These are phyloP conservation scores for Sclerotinia spermophila DNA, from an alignment of 2,329 filamentous ascomycete species.

Conservation along the genomic window DNA sequence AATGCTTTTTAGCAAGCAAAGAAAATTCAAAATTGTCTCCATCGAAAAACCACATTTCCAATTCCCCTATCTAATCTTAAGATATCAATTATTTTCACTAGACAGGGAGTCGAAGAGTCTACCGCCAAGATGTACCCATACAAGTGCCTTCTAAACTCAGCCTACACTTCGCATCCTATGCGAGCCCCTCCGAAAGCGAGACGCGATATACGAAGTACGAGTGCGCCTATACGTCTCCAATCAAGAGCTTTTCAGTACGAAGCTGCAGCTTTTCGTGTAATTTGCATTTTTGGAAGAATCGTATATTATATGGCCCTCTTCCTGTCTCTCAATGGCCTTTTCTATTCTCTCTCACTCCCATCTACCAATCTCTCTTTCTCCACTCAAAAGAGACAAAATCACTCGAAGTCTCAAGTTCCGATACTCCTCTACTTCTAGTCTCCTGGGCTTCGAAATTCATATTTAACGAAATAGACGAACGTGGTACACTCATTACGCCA, in stretches of 20 bases:
- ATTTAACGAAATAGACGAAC: neutral
- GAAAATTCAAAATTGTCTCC: neutral
- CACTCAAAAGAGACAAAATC: neutral
- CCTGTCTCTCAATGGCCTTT: neutral
- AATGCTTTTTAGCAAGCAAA: neutral
- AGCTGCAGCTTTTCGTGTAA: neutral
- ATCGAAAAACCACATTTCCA: neutral
- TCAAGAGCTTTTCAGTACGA: neutral
- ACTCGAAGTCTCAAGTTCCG: neutral
- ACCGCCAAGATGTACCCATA: neutral
- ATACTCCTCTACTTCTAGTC: neutral
- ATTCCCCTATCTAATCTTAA: neutral
- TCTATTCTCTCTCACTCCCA: neutral
- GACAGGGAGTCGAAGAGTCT: neutral
- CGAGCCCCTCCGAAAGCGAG: neutral
- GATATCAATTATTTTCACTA: neutral
- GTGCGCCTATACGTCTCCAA: neutral
- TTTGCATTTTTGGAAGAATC: neutral
- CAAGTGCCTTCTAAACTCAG: neutral
- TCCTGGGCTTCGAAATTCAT: neutral
- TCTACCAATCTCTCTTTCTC: neutral
- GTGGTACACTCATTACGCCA: neutral
- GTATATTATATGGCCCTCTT: neutral
- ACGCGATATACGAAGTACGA: neutral
- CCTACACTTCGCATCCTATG: neutral